Percentiles rank a stretch among this genome's conserved stretches.
These are phyloP conservation scores for Ceratocystis papillata DNA, from an alignment of 2,329 filamentous ascomycete genomes.

Conservation along the genomic window DNA sequence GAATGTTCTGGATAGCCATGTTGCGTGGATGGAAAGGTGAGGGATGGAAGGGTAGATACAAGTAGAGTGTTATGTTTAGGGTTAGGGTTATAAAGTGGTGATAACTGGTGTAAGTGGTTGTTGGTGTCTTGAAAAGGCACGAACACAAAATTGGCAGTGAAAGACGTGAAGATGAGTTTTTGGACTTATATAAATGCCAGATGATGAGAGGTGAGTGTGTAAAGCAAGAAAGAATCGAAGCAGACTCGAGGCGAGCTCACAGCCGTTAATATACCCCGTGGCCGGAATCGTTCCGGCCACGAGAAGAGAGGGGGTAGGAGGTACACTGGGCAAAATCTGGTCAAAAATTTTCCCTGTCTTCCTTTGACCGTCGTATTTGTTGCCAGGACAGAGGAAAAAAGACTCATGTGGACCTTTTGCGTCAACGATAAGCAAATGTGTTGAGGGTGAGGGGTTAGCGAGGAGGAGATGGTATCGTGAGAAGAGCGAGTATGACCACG, in stretches of 20 bases:
- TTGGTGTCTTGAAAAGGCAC: neutral
- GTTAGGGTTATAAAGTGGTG: conserved; percentile 11
- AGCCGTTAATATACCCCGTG: conserved; percentile 39
- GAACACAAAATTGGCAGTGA: conserved; percentile 24
- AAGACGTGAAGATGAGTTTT: conserved; percentile 26
- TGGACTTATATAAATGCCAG: conserved; percentile 4
- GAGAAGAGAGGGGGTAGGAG: conserved; percentile 7
- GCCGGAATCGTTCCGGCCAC: conserved; percentile 28
- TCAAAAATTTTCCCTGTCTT: conserved; percentile 4
- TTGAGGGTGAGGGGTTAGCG: neutral
- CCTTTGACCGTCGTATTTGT: neutral
- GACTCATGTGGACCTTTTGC: conserved; percentile 9
- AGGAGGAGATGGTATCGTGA: neutral
- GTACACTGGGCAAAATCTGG: neutral
- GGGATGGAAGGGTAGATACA: conserved; percentile 17
- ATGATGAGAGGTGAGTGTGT: neutral
- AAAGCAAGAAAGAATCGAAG: neutral
- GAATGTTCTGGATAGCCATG: conserved; percentile 22
- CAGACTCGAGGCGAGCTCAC: conserved; percentile 10
- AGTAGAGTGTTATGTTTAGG: neutral
- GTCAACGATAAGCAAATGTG: conserved; percentile 2
- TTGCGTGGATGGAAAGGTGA: conserved; percentile 18
- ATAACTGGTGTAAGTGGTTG: conserved; percentile 20
- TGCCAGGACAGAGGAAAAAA: neutral
- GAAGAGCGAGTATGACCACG: neutral